Evolutionary conservation across 352 stramenopile genomes (phyloP), one percentile per base, ranked within the genome.

Genomic region (Globisporangium uncinulatum): DNA sequence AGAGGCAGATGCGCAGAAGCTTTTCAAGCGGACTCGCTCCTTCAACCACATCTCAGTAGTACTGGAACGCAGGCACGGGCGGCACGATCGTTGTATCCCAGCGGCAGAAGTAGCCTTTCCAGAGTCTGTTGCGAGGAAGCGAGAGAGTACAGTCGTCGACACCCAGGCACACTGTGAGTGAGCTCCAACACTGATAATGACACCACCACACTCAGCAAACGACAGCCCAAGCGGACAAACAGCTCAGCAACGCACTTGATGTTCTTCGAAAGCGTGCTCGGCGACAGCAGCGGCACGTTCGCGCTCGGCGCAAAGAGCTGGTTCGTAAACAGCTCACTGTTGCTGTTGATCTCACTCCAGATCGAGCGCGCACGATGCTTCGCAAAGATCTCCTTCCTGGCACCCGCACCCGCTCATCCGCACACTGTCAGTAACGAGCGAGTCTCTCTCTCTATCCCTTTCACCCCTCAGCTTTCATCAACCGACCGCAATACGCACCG

Each of bases 211-310:
- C 2, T 36, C n/a, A 5, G 11, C 19, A 46, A n/a, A 39, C 24
- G 10, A 39, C 8, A 8, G 34, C 3, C 34, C 43, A 20, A 36
- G 6, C 32, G 47, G 6, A 24, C 17, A n/a, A 39, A 46, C 9
- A 34, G 5, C 6, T 4, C 4, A 21, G 14, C 41, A 8, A 63
- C 78, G 67, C 56, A 94, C 84, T 89, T 88, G 65, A 94, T 90
- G 74, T 94, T 94, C 63, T 94, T 94, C 52, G 82, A 92, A 32
- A 90, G 75, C 49, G 82, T 90, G 56, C 76, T 91, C 15, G 81
- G 81, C 13, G 67, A 71, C n/a, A 92, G 58, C 41, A 91, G 52
- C 24, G 66, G 64, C 3, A 54, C 39, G 20, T 82, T 62, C 21
- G 52, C 44, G 24, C 73, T 77, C 15, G 82, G 79, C 29, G 79